Conservation (phyloP, 306 rosid species). For the Sicyos edulis region DNA sequence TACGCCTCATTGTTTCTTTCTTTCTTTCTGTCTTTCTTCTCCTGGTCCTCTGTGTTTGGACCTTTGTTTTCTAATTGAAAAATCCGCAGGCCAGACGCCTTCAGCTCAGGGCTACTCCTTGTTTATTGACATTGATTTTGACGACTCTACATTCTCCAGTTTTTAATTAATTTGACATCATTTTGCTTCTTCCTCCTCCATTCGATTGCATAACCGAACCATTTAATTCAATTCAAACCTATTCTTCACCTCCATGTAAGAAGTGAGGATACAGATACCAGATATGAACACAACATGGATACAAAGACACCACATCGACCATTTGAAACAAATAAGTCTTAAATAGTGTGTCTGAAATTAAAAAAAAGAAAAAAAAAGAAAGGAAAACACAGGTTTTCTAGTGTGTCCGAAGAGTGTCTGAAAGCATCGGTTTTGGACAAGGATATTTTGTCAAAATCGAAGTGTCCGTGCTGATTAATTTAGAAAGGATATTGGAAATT, state of each 20-base stretch:
- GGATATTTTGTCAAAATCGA: too few species aligned
- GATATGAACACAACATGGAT: too few species aligned
- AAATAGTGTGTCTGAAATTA: too few species aligned
- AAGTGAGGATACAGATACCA: too few species aligned
- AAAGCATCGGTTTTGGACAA: too few species aligned
- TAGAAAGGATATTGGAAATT: not conserved
- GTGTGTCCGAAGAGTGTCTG: too few species aligned
- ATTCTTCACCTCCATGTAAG: not conserved
- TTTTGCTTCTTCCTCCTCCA: not conserved
- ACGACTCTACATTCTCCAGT: conserved; percentile 1
- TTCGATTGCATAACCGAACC: not conserved
- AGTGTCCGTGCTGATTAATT: not conserved
- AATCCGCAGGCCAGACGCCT: not conserved
- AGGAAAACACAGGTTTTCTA: too few species aligned
- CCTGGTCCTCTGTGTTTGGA: not conserved
- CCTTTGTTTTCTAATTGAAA: not conserved
- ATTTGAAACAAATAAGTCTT: too few species aligned
- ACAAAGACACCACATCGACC: too few species aligned
- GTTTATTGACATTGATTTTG: not conserved
- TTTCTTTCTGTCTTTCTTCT: not conserved
- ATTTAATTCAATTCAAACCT: not conserved
- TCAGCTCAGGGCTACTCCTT: not conserved
- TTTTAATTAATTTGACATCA: not conserved
- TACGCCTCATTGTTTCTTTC: not conserved
- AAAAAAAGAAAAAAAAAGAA: too few species aligned